phyloP scores from a whole-genome alignment of 2,329 filamentous ascomycete species.

The Aureobasidium sp. region DNA sequence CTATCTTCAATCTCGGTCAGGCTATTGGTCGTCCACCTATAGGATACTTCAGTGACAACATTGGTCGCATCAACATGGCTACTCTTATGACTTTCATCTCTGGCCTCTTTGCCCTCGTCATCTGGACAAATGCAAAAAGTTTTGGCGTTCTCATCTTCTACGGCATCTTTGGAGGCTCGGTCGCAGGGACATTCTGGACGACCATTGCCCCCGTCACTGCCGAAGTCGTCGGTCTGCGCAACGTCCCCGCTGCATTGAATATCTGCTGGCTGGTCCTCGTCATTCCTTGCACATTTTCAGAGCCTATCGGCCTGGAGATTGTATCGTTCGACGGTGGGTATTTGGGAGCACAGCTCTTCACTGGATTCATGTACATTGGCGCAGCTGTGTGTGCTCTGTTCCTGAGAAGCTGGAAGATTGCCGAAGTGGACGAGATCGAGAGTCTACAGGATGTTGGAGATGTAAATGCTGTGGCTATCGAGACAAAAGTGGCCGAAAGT shows the following conservation, averaged over 20 bases:
- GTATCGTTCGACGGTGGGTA: constrained; percentile 44
- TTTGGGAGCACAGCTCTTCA: constrained; percentile 51
- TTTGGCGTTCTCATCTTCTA: constrained; percentile 66
- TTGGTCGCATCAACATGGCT: constrained; percentile 68
- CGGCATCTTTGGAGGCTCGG: constrained; percentile 54
- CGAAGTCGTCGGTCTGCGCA: constrained; percentile 63
- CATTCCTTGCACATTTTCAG: constrained; percentile 58
- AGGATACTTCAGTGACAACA: constrained; percentile 61
- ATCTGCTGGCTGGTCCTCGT: constrained; percentile 65
- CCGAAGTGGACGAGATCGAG: constrained; percentile 38
- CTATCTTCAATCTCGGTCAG: constrained; percentile 60
- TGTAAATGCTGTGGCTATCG: constrained; percentile 20
- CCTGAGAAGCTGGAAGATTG: constrained; percentile 55
- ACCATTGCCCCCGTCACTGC: constrained; percentile 61
- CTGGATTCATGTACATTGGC: constrained; percentile 54
- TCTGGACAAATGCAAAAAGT: constrained; percentile 64
- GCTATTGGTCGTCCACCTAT: constrained; percentile 63
- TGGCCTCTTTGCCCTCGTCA: constrained; percentile 56
- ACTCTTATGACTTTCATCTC: constrained; percentile 55
- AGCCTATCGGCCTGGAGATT: constrained; percentile 49
- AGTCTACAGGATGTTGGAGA: constrained; percentile 16
- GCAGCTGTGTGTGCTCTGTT: constrained; percentile 46
- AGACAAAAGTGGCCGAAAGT: constrained; percentile 19
- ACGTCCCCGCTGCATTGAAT: constrained; percentile 61
- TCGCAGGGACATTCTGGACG: constrained; percentile 61